Evolutionary conservation across 2,329 filamentous ascomycete genomes (phyloP), one percentile per base, ranked within the genome.

Genomic region (Penicillium psychrosexuale): DNA sequence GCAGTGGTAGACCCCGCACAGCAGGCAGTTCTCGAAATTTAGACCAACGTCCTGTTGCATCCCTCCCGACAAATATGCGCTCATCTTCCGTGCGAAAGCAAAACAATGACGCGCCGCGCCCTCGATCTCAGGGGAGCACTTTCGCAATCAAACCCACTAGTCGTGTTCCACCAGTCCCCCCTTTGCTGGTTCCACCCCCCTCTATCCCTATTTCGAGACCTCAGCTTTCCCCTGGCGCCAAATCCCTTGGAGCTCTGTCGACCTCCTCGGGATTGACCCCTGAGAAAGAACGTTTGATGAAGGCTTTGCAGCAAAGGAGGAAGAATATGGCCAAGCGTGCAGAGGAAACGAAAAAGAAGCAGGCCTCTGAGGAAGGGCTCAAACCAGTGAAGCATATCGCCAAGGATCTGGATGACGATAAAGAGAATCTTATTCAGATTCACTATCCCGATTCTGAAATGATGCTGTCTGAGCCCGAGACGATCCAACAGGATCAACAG

Each of bases 221-320:
- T 40, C 71, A 67, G 47, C 59, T 69, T 38, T 76, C 74, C 24
- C 73, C 74, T 8, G 67, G 71, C 17, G 71, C 72, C 34, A 74
- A 73, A 56, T 76, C 74, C 24, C 73, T 67, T 72, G 82, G 67
- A 71, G 76, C 77, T 62, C 59, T 74, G 59, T 69, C 67, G 66
- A 78, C 72, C 65, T 79, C 63, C 1, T 65, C 71, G 11, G 76
- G 78, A n/a, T 88, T 95, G 66, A 91, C 90, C 1, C 90, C 90
- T 0, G 94, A 99, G 72, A 97, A 95, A 76, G 85, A 90, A 57
- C 83, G 94, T 51, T 78, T 99, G 59, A 92, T 96, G 90, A 97
- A 95, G 76, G 94, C 94, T 8, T 82, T 97, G 76, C 89, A 97
- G 72, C 75, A 97, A 63, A 84, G 93, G 49, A 94, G 95, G 73